These are phyloP conservation scores for Gaeumannomyces sp. DNA, from an alignment of 2,329 filamentous ascomycete genomes.

Conservation along the genomic window DNA sequence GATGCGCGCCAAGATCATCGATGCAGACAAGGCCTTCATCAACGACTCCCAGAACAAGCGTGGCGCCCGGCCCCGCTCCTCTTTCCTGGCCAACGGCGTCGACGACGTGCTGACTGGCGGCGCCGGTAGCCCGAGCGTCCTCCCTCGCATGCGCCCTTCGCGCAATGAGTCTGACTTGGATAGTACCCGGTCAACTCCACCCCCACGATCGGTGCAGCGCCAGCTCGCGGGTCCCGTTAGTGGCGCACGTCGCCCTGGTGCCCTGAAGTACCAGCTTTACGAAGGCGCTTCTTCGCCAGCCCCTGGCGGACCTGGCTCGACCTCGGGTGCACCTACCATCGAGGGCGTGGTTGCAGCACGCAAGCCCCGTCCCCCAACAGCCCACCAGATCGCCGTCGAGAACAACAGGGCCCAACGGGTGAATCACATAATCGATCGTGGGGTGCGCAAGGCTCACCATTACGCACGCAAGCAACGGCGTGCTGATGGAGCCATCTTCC, in stretches of 20 bases:
- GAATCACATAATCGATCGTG: conserved; percentile 75
- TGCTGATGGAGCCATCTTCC: conserved; percentile 59
- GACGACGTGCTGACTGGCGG: conserved; percentile 14
- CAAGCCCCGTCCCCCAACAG: conserved; percentile 69
- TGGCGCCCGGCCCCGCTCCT: conserved; percentile 33
- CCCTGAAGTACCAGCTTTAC: conserved; percentile 52
- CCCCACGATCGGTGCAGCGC: conserved; percentile 34
- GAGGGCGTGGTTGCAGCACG: conserved; percentile 47
- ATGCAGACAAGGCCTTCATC: conserved; percentile 65
- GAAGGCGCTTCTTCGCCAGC: conserved; percentile 51
- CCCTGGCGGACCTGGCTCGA: background rate
- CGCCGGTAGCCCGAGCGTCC: conserved; percentile 39
- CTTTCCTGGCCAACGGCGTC: conserved; percentile 16
- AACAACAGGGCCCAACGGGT: conserved; percentile 72
- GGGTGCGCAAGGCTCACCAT: conserved; percentile 61
- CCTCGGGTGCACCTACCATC: conserved; percentile 40
- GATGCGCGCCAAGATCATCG: conserved; percentile 68
- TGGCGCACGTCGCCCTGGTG: background rate
- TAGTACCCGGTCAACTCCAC: conserved; percentile 46
- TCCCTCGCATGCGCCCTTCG: conserved; percentile 57
- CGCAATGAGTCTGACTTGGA: conserved; percentile 54
- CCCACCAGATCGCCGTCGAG: conserved; percentile 76
- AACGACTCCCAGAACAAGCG: conserved; percentile 56
- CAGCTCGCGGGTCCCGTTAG: conserved; percentile 14
- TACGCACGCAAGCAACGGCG: conserved; percentile 55